Evolutionary conservation across 345 rosid genomes (phyloP).

Genomic region (Gossypium arboreum): DNA sequence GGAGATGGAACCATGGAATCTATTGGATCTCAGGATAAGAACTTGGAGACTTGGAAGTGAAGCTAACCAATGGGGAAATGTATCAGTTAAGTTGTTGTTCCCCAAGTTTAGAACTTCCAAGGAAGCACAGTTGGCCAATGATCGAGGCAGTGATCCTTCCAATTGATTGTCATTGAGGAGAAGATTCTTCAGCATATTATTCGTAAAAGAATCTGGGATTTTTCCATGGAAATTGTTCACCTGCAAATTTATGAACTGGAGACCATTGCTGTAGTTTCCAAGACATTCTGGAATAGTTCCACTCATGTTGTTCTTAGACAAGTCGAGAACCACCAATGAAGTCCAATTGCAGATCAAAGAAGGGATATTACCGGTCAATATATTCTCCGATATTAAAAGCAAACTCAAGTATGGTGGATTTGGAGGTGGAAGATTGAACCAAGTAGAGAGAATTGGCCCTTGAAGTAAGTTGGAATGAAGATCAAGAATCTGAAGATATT

Average conservation of each 20-base stretch:
- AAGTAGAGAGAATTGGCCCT: constrained; percentile 14
- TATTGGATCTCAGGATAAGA: constrained; percentile 12
- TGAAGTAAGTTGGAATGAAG: constrained; percentile 14
- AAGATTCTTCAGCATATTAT: neutral
- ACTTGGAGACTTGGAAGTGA: neutral
- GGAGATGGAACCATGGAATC: constrained; percentile 7
- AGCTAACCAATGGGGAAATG: constrained; percentile 21
- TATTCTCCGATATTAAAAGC: constrained; percentile 13
- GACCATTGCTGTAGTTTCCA: neutral
- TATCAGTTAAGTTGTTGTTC: constrained; percentile 19
- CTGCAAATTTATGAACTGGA: constrained; percentile 7
- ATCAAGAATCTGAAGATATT: neutral
- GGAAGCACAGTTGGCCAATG: constrained; percentile 18
- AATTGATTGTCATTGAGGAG: constrained; percentile 7
- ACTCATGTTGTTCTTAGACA: constrained; percentile 24
- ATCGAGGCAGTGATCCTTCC: constrained; percentile 14
- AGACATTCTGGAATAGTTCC: constrained; percentile 15
- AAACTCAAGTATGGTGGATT: neutral
- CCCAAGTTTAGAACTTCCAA: constrained; percentile 15
- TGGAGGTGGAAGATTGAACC: neutral
- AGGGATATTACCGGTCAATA: constrained; percentile 14
- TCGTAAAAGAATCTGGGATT: constrained; percentile 1
- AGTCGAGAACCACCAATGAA: neutral
- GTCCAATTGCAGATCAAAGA: constrained; percentile 16
- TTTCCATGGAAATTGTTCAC: constrained; percentile 21